Base-by-base conservation (phyloP, 371 early-diverging fungal species). In the Mucor piriformis region DNA sequence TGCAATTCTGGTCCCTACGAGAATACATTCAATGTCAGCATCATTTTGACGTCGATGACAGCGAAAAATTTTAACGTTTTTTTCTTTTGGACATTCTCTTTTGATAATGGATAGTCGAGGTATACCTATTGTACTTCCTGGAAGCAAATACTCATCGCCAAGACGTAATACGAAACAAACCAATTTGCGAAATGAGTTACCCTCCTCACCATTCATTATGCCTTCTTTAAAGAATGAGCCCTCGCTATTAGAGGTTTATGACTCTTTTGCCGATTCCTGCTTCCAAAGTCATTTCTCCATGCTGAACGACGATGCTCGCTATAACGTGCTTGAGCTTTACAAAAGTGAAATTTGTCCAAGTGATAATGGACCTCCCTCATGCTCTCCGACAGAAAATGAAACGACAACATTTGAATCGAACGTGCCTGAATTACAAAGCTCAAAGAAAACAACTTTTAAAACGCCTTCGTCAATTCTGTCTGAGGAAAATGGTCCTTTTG, bases 101-200 rank as follows among this genome's bases (percentile, higher is more conserved):
- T 33, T 20, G 35, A 6, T 18, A 43, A 66, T 66, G 66, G 66
- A 66, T 47, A 57, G 42, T n/a, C 66, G 66, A 25, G 66, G 66
- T 43, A 61, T 66, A 51, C 66, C 66, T 35, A 57, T 66, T 57
- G 66, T 65, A 18, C 2, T 50, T 43, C 29, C 54, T 11, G 27
- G 52, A 32, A 55, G 50, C 18, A 54, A 35, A 40, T 42, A 16
- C 20, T 57, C 57, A 1, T 34, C 63, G 27, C 57, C 57, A 21
- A 55, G 55, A 27, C 50, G 56, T 16, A 8, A 52, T 4, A 35
- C 49, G n/a, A 56, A 38, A 16, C 18, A 29, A 1, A 49, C 51
- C 2, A 55, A 54, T 3, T 32, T 34, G 34, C 51, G 54, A 4
- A n/a, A 44, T 13, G 51, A 44, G 0, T 15, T 35, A 10, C 56